A percentile compares a stretch with the other conserved stretches of the same genome.
These are phyloP conservation scores for Lindgomyces ingoldianus DNA, from an alignment of 495 filamentous ascomycete genomes.

Conservation along the genomic window DNA sequence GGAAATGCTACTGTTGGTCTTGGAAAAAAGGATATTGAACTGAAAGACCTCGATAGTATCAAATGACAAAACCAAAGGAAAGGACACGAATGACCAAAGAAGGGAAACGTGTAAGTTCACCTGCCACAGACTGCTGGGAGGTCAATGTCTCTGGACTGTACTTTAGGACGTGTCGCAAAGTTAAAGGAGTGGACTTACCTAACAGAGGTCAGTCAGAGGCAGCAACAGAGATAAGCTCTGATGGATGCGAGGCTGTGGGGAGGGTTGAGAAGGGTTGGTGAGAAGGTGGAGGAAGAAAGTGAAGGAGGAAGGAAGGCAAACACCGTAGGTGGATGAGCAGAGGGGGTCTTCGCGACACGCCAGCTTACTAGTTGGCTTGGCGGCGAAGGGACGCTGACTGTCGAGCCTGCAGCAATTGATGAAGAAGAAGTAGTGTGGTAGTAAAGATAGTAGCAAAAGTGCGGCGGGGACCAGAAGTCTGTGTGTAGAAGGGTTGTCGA, in stretches of 20 bases:
- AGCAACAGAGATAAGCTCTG: not conserved
- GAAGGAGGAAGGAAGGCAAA: not conserved
- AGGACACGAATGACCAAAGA: not conserved
- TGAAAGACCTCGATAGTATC: too few species aligned
- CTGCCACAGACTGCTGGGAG: not conserved
- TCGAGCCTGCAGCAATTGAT: not conserved
- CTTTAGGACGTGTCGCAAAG: too few species aligned
- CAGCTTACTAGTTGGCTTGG: not conserved
- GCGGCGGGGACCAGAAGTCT: not conserved
- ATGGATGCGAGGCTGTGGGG: not conserved
- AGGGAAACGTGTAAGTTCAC: not conserved
- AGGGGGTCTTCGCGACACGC: not conserved
- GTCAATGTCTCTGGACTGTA: too few species aligned
- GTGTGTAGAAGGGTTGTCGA: not conserved
- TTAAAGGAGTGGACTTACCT: not conserved
- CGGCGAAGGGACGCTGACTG: not conserved
- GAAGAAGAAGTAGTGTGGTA: not conserved
- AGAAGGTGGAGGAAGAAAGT: not conserved
- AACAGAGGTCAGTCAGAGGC: not conserved
- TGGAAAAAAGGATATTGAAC: not conserved
- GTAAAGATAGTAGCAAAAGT: not conserved
- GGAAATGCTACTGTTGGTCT: not conserved
- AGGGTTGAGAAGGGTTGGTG: not conserved
- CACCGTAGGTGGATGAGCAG: not conserved
- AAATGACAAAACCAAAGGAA: conserved; percentile 4